phyloP scores from a whole-genome alignment of 805 yeast genomes.

The Pichia exigua region DNA sequence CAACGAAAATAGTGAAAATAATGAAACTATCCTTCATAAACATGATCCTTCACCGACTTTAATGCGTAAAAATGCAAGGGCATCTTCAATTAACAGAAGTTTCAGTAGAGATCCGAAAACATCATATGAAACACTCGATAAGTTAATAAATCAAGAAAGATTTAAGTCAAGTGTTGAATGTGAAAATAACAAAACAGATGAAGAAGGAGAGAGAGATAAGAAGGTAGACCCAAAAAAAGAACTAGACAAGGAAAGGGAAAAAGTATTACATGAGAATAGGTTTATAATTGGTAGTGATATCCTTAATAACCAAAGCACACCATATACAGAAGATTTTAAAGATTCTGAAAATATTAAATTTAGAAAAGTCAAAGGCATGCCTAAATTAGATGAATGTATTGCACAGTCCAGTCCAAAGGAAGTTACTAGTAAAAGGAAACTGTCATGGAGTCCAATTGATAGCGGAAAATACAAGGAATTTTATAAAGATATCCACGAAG shows the following conservation, averaged over 20 bases:
- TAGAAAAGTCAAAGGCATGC: background rate
- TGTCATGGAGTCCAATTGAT: slow-evolving; percentile 25
- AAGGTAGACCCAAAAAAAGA: background rate
- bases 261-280: background rate
- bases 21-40: background rate
- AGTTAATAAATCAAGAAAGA: background rate
- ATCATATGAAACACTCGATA: background rate
- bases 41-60: background rate
- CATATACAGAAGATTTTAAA: slow-evolving; percentile 3
- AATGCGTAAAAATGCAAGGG: background rate
- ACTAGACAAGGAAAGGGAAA: background rate
- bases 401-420: background rate
- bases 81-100: background rate
- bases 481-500: slow-evolving; percentile 26
- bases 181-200: background rate
- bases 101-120: background rate
- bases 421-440: background rate
- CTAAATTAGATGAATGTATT: background rate
- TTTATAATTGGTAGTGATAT: slow-evolving; percentile 2
- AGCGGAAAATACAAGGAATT: slow-evolving; percentile 20
- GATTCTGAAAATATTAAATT: background rate
- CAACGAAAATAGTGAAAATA: no score
- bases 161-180: background rate
- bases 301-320: slow-evolving; percentile 14
- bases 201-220: background rate